Evolutionary conservation across 352 stramenopile species (phyloP), one percentile per base, ranked within the genome.

Genomic region (Pythium sukuiense): DNA sequence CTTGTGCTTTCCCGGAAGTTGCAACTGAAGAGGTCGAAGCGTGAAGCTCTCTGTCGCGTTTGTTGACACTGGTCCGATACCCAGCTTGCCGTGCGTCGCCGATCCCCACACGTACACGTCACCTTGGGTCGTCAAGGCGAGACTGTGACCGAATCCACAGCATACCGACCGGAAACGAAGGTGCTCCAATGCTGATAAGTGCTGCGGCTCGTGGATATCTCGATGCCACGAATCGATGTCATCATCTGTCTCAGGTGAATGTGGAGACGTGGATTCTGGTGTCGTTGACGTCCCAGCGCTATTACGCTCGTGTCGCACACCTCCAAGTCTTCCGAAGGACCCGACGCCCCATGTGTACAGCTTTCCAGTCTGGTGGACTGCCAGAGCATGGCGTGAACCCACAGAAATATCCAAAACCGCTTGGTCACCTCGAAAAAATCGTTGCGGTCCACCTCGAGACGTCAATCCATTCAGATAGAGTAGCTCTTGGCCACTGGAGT

Each of bases 101-200:
- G 85, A 92, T 0, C 85, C 85, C 85, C 85, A 94, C 0, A 75
- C 74, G 29, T 84, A 92, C n/a, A 94, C 76, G n/a, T 83, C 71
- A 20, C 85, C 83, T 18, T 85, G 71, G 2, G 63, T 81, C 6
- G 81, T 80, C 33, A 93, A 73, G 2, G 85, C 85, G 12, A 93
- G 30, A 45, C 79, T 93, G 64, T 93, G 85, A 13, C 80, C 67
- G 67, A 88, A 93, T 0, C 81, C 83, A 49, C 81, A 91, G 5
- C 79, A 75, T 12, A 91, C 76, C 1, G 71, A 50, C 18, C 80
- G 74, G 61, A 93, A 93, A 6, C 82, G 77, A 11, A 87, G 45
- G 8, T 71, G 32, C 11, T 72, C 54, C 2, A 91, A 63, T 4
- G 80, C 43, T 41, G 73, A 60, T 33, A 93, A 61, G 7, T 77